A percentile compares a stretch with the other conserved stretches of the same genome.
Evolutionary conservation across 2,329 filamentous ascomycete genomes (phyloP).

Genomic region (Fulvia fulva): DNA sequence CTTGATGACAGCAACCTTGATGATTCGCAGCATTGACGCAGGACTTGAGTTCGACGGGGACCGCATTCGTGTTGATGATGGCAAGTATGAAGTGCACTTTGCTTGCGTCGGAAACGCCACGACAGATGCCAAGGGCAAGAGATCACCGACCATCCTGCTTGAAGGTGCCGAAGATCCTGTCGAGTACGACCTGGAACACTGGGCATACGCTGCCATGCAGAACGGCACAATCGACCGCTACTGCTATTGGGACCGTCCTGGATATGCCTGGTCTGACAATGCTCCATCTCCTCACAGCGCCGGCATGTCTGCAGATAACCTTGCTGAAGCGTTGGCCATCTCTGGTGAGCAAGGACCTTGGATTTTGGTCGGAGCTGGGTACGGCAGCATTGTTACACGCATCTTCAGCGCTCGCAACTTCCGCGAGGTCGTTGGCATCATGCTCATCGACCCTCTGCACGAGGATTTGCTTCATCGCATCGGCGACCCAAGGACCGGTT

Average conservation of each 20-base stretch:
- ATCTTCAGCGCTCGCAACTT: constrained; percentile 86
- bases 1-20: constrained; percentile 73
- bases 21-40: constrained; percentile 75
- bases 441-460: constrained; percentile 84
- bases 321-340: constrained; percentile 78
- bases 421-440: constrained; percentile 67
- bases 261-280: constrained; percentile 83
- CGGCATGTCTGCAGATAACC: constrained; percentile 83
- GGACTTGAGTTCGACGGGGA: constrained; percentile 69
- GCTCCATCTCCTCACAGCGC: constrained; percentile 90
- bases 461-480: constrained; percentile 74
- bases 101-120: constrained; percentile 72
- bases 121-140: constrained; percentile 50
- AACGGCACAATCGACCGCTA: constrained; percentile 83
- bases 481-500: constrained; percentile 66
- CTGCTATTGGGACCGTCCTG: constrained; percentile 93
- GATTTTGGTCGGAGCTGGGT: constrained; percentile 79
- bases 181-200: constrained; percentile 73
- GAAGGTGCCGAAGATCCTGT: constrained; percentile 79
- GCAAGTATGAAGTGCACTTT: constrained; percentile 83
- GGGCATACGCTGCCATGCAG: constrained; percentile 69
- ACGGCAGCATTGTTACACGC: constrained; percentile 83
- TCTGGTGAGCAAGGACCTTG: constrained; percentile 83
- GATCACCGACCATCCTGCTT: constrained; percentile 74
- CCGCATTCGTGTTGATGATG: constrained; percentile 73